Evolutionary conservation across 208 protist species (phyloP).

Genomic region (Leishmania braziliensis): DNA sequence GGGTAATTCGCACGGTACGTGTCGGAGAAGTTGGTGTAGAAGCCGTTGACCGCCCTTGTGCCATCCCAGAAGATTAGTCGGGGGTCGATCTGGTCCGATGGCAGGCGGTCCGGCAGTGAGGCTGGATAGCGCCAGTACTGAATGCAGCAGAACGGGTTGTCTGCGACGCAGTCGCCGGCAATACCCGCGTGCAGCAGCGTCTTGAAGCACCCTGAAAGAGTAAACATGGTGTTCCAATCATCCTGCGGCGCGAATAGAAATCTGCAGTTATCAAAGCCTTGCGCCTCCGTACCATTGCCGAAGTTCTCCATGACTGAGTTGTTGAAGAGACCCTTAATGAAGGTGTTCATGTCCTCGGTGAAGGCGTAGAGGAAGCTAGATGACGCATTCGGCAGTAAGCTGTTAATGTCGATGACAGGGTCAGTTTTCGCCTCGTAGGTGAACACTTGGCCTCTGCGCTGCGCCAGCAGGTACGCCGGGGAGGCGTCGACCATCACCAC

Average conservation of each 20-base stretch:
- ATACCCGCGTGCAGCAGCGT: constrained; percentile 29
- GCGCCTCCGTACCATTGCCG: background rate
- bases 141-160: constrained; percentile 34
- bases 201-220: constrained; percentile 17
- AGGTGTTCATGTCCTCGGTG: constrained; percentile 32
- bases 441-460: constrained; percentile 11
- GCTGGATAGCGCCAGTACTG: constrained; percentile 36
- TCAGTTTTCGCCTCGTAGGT: constrained; percentile 18
- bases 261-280: background rate
- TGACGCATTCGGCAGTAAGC: constrained; percentile 1
- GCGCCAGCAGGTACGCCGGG: constrained; percentile 17
- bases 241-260: background rate
- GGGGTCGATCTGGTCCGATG: constrained; percentile 18
- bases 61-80: constrained; percentile 36
- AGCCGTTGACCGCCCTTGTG: constrained; percentile 30
- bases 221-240: background rate
- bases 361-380: constrained; percentile 28
- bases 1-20: constrained; percentile 7
- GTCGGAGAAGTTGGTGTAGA: constrained; percentile 33
- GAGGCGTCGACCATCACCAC: constrained; percentile 14
- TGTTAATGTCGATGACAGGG: too few relatives aligned
- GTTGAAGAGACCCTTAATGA: constrained; percentile 14
- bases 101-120: constrained; percentile 12
- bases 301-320: background rate
- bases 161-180: constrained; percentile 22